These are phyloP conservation scores for Vicia faba DNA, from an alignment of 306 rosid genomes.

Conservation along the genomic window DNA sequence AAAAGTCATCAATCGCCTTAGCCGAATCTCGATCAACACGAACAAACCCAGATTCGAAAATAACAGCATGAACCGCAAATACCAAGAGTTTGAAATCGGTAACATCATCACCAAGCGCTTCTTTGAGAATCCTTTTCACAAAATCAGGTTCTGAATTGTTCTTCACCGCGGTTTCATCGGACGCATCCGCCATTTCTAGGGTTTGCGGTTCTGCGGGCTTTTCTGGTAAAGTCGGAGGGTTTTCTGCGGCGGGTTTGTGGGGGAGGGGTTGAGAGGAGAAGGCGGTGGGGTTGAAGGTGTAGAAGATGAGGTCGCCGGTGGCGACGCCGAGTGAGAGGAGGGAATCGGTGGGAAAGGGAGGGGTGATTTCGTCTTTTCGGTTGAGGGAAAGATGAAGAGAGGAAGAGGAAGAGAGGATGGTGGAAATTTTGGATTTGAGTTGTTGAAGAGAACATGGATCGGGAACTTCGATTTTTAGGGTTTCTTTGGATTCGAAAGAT, in stretches of 20 bases:
- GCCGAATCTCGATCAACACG: constrained; percentile 47
- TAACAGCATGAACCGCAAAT: constrained; percentile 60
- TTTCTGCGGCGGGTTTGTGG: constrained; percentile 12
- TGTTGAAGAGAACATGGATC: constrained; percentile 47
- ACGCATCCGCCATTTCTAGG: constrained; percentile 45
- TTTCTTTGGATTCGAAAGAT: constrained; percentile 62
- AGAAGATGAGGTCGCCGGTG: constrained; percentile 77
- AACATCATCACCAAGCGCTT: constrained; percentile 45
- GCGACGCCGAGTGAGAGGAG: constrained; percentile 62
- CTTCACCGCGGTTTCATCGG: constrained; percentile 35
- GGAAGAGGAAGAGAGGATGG: constrained; percentile 32
- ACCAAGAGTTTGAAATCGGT: constrained; percentile 52
- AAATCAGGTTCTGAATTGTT: constrained; percentile 49
- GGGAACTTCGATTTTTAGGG: constrained; percentile 63
- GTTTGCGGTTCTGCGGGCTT: constrained; percentile 13
- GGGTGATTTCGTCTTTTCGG: constrained; percentile 61
- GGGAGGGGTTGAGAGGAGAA: constrained; percentile 37
- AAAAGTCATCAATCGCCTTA: constrained; percentile 40
- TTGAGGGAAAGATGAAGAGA: constrained; percentile 74
- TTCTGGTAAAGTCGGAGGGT: constrained; percentile 1
- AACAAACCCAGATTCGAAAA: constrained; percentile 78
- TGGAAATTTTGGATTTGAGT: constrained; percentile 54
- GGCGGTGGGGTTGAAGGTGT: constrained; percentile 50
- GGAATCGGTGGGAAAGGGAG: constrained; percentile 46
- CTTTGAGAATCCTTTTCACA: constrained; percentile 54